A percentile compares a stretch with the other conserved stretches of the same genome.
Evolutionary conservation across 176 grass and related monocot species (phyloP).

Genomic region (Stipa capillata): DNA sequence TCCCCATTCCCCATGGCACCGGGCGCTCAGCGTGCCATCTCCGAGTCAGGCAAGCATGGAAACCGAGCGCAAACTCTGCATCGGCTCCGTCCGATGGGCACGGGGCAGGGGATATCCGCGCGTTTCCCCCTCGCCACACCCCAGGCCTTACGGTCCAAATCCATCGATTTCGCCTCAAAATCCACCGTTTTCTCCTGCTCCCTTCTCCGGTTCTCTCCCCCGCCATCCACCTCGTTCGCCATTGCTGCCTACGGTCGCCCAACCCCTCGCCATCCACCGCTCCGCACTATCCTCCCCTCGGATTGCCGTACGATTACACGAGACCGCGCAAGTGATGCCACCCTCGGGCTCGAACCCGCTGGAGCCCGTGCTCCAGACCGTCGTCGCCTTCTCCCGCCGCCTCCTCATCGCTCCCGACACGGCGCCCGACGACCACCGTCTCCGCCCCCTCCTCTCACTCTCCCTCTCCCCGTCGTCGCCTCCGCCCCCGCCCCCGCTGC

Average conservation of each 20-base stretch:
- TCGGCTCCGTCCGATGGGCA: neutral
- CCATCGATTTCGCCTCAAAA: neutral
- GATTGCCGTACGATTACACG: neutral
- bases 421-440: slow-evolving; percentile 20
- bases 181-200: neutral
- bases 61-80: no score
- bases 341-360: slow-evolving; percentile 19
- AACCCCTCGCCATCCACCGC: neutral
- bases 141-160: no score
- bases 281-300: neutral
- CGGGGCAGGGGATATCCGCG: neutral
- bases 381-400: slow-evolving; percentile 40
- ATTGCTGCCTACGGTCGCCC: no score
- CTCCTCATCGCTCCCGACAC: slow-evolving; percentile 46
- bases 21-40: no score
- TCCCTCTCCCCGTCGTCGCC: slow-evolving; percentile 18
- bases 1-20: no score
- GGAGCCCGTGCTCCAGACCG: slow-evolving; percentile 28
- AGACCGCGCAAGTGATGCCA: no score
- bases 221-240: no score
- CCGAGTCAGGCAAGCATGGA: neutral
- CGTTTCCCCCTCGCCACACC: no score
- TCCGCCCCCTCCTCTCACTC: slow-evolving; percentile 34
- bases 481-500: neutral
- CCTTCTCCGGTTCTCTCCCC: no score